phyloP scores from a whole-genome alignment of 2,329 filamentous ascomycete species.

The Trichoderma sp. region DNA sequence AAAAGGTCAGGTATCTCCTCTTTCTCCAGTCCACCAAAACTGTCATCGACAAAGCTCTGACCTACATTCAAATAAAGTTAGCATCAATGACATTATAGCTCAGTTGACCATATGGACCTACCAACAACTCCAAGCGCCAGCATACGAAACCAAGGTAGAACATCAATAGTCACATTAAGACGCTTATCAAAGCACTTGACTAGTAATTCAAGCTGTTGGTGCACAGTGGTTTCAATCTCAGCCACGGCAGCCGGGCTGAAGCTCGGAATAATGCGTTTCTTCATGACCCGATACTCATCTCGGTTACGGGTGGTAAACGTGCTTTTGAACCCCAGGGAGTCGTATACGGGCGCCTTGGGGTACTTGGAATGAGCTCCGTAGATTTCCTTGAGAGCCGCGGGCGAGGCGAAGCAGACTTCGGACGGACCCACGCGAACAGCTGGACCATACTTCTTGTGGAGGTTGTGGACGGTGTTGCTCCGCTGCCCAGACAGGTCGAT shows the following conservation, averaged over 20 bases:
- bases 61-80: too few relatives aligned
- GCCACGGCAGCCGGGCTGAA: background rate
- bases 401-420: too few relatives aligned
- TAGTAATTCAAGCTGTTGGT: too few relatives aligned
- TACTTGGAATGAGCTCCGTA: background rate
- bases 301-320: background rate
- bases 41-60: too few relatives aligned
- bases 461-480: background rate
- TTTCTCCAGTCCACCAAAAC: slow-evolving; percentile 1
- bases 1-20: background rate
- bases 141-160: slow-evolving; percentile 12
- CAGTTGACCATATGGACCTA: background rate
- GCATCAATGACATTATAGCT: too few relatives aligned
- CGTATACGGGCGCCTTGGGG: slow-evolving; percentile 1
- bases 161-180: background rate
- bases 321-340: background rate
- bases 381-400: background rate
- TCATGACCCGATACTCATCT: background rate
- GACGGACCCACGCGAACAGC: background rate
- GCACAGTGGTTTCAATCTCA: background rate
- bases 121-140: slow-evolving; percentile 12
- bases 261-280: background rate
- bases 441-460: slow-evolving; percentile 10
- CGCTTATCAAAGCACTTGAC: background rate
- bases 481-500: slow-evolving; percentile 10